Conservation (phyloP, 257 asterid species). For the Eustoma russellianum region DNA sequence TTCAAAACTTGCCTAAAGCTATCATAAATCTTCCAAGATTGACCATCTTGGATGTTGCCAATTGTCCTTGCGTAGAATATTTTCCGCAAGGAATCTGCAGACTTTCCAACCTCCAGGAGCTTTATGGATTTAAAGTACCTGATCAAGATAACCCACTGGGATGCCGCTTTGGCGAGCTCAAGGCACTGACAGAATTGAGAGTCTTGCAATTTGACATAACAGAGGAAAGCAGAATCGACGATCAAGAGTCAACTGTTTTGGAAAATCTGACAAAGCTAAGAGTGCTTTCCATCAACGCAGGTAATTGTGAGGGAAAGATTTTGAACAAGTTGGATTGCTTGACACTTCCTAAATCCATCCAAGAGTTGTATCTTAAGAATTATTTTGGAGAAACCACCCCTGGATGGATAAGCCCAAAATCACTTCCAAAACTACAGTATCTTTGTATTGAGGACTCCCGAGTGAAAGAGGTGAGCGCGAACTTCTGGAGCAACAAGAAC, state of each 20-base stretch:
- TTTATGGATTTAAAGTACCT: constrained; percentile 20
- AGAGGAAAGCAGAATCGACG: constrained; percentile 13
- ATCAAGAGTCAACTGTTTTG: constrained; percentile 10
- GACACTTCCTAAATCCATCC: constrained; percentile 6
- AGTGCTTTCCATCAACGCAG: constrained; percentile 19
- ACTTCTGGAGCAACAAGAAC: constrained; percentile 4
- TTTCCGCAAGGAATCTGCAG: constrained; percentile 15
- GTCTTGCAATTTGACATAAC: constrained; percentile 22
- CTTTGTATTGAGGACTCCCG: constrained; percentile 23
- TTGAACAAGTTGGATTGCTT: constrained; percentile 9
- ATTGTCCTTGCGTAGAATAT: constrained; percentile 12
- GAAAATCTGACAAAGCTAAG: constrained; percentile 10
- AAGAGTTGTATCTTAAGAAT: constrained; percentile 18
- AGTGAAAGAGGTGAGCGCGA: constrained; percentile 5
- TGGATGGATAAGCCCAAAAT: constrained; percentile 19
- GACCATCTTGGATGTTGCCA: constrained; percentile 16
- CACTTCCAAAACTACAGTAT: constrained; percentile 19
- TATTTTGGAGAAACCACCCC: constrained; percentile 18
- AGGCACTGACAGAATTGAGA: constrained; percentile 10
- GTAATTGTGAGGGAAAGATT: constrained; percentile 1
- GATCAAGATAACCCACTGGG: constrained; percentile 3
- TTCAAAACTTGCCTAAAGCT: constrained; percentile 11
- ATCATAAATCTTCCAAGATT: constrained; percentile 17
- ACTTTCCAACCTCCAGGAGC: constrained; percentile 16
- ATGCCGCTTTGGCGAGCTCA: constrained; percentile 14